Evolutionary conservation across 2,329 filamentous ascomycete species (phyloP), one percentile per base, ranked within the genome.

Genomic region (Helotiales sp.): DNA sequence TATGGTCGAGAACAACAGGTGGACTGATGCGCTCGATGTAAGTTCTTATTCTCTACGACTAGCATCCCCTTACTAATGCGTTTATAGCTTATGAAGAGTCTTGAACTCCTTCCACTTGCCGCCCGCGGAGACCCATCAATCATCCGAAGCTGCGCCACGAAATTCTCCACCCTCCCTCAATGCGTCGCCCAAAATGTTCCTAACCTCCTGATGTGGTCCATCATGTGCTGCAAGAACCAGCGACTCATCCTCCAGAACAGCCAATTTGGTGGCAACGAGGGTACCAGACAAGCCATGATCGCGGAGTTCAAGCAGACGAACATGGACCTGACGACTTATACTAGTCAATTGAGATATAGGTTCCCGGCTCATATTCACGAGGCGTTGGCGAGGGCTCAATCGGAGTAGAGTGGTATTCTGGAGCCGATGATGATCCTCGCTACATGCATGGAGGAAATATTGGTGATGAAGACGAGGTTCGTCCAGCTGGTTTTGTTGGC

Each of bases 281-380:
- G 86, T 64, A 90, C 85, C 71, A 83, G 85, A 76, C 84, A 81
- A 77, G 81, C 83, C 78, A 86, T 93, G 80, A 88, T 90, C 61
- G 88, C 91, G 66, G 85, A 91, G 75, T 82, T 96, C 75, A 87
- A 91, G 81, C 88, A 91, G 78, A 93, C 92, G 82, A 93, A 92
- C 45, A 89, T 93, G 79, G 95, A 98, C 79, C 80, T 97, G 75
- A 97, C 96, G 83, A 91, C 96, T 15, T 98, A 97, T 82, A 95
- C 93, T 17, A 95, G 93, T 65, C 89, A 97, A 85, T 88, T 98
- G 77, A 89, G 92, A 76, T 98, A 97, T 81, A 89, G 96, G 76
- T 86, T 98, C 81, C 93, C 93, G 60, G 91, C 92, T 43, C 87
- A 92, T 75, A 85, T 98, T 64, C 95, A 96, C 80, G 95, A 97